These are phyloP conservation scores for Selaginella moellendorffii DNA, from an alignment of 75 land plant species.

Conservation along the genomic window DNA sequence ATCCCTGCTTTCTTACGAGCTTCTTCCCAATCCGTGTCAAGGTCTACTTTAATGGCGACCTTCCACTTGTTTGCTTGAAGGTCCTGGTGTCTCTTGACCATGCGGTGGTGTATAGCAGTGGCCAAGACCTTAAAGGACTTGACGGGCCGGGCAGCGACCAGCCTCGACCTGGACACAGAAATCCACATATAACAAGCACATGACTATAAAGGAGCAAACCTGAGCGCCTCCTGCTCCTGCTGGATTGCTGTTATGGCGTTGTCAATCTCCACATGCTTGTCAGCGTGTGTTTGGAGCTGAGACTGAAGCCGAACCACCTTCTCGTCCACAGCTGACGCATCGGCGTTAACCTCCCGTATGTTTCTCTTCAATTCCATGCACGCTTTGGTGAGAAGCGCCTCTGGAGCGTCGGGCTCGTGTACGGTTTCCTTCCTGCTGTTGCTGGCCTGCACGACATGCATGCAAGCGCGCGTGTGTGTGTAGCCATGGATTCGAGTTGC, in stretches of 20 bases:
- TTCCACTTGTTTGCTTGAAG: slow-evolving; percentile 24
- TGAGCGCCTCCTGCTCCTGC: slow-evolving; percentile 5
- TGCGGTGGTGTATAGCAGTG: slow-evolving; percentile 26
- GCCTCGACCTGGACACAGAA: slow-evolving; percentile 7
- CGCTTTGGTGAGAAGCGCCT: slow-evolving; percentile 10
- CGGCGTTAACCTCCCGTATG: slow-evolving; percentile 6
- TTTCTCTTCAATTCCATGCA: slow-evolving; percentile 8
- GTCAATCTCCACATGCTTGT: not conserved
- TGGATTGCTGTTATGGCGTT: not conserved
- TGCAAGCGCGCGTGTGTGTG: too few species aligned
- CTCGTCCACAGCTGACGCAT: slow-evolving; percentile 1
- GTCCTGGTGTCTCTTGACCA: slow-evolving; percentile 23
- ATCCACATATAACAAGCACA: not conserved
- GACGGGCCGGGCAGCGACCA: not conserved
- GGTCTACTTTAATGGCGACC: slow-evolving; percentile 7
- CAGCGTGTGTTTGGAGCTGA: not conserved
- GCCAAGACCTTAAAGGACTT: slow-evolving; percentile 15
- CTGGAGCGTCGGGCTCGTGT: slow-evolving; percentile 1
- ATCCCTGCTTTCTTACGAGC: slow-evolving; percentile 7
- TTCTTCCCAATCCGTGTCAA: slow-evolving; percentile 14
- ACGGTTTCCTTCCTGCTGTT: slow-evolving; percentile 19
- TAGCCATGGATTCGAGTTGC: too few species aligned
- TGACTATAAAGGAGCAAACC: not conserved
- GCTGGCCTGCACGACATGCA: slow-evolving; percentile 14
- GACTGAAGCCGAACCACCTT: slow-evolving; percentile 9